These are phyloP conservation scores for Rhizopogon parksii DNA, from an alignment of 1,284 basidiomycete genomes.

Conservation along the genomic window DNA sequence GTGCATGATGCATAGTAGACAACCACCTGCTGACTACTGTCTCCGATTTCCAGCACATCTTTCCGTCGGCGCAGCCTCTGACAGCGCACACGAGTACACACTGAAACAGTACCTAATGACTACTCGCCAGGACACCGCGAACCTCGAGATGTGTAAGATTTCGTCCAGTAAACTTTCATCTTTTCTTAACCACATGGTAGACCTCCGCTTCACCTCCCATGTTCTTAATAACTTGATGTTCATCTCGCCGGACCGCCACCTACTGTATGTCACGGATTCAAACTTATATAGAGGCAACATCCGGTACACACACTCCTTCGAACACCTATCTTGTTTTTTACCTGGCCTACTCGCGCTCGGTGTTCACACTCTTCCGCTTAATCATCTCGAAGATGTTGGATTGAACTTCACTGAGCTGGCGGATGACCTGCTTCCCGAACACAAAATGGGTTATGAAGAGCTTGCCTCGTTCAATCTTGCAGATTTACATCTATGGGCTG, in stretches of 20 bases:
- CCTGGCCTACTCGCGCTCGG: slow-evolving; percentile 73
- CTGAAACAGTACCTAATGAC: slow-evolving; percentile 68
- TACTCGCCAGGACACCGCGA: slow-evolving; percentile 47
- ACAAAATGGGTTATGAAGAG: slow-evolving; percentile 30
- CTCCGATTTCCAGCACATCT: slow-evolving; percentile 33
- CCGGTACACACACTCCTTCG: slow-evolving; percentile 48
- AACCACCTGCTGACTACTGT: slow-evolving; percentile 6
- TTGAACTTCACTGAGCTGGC: slow-evolving; percentile 37
- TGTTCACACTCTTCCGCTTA: slow-evolving; percentile 51
- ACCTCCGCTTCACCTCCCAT: slow-evolving; percentile 53
- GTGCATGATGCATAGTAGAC: slow-evolving; percentile 15
- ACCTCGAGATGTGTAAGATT: slow-evolving; percentile 57
- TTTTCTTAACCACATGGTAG: slow-evolving; percentile 31
- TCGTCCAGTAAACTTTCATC: slow-evolving; percentile 7
- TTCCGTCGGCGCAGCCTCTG: slow-evolving; percentile 58
- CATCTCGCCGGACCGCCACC: slow-evolving; percentile 53
- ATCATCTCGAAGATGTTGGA: slow-evolving; percentile 38
- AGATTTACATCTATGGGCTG: slow-evolving; percentile 58
- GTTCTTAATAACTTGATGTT: slow-evolving; percentile 62
- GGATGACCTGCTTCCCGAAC: slow-evolving; percentile 29
- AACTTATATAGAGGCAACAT: slow-evolving; percentile 22
- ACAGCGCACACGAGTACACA: slow-evolving; percentile 71
- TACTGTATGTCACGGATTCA: slow-evolving; percentile 67
- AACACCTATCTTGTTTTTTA: slow-evolving; percentile 75
- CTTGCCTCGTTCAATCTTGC: slow-evolving; percentile 39